Base-by-base conservation (phyloP, 2,329 filamentous ascomycete species). In the Penicillium sp. region DNA sequence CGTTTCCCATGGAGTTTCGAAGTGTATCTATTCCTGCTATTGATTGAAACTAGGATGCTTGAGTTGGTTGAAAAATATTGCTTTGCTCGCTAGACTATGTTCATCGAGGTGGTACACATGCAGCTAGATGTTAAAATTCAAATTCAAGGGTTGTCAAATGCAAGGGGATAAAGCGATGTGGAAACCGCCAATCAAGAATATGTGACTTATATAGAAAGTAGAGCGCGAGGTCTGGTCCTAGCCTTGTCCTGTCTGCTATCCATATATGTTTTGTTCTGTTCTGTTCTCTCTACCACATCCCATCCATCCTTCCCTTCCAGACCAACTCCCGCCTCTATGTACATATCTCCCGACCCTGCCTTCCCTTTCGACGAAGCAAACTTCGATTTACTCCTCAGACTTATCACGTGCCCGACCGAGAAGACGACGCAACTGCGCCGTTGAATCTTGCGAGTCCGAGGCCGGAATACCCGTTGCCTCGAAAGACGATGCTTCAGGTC, bases 371-470 rank as follows among this genome's bases (percentile, higher is more conserved):
- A 49, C 15, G n/a, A 15, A 10, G 24, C 45, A 30, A 28, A n/a
- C 24, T 15, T 28, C 24, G 1, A 1, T 28, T 22, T 44, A 55
- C 53, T 47, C 60, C 19, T 57, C 60, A 28, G 57, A 40, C 45
- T 55, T 53, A 30, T 67, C 67, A 47, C 67, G 67, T 6, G 66
- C 65, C 35, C 69, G 68, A 53, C 40, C 64, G 50, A 74, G 60
- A 19, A 74, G 63, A 26, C 59, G 64, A 13, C 65, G 66, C 49
- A 75, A 53, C 19, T 68, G 69, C 26, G 66, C 56, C 30, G 56
- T 58, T 17, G 70, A 64, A 44, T 59, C 58, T 35, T 53, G 35
- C 22, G 53, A n/a, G 15, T 64, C 66, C 4, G 62, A 38, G 35
- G 57, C 38, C 6, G 65, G 50, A 26, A 61, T 61, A 3, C 67